Base-by-base conservation (phyloP, 176 grass and related monocot species). In the Alloteropsis semialata region DNA sequence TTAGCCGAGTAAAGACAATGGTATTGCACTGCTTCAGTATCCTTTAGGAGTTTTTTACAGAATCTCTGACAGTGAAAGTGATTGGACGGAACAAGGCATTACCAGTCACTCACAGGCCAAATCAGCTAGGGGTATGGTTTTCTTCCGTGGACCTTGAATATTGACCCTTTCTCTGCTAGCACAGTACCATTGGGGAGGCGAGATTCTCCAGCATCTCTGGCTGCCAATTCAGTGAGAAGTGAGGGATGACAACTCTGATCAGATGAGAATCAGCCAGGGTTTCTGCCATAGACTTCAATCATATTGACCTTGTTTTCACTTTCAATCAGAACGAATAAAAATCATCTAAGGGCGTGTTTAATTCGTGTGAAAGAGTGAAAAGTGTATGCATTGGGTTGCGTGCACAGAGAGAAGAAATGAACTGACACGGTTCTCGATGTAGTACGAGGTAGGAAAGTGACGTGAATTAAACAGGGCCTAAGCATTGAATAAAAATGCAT, bases 21-120 rank as follows among this genome's bases (percentile, higher is more conserved):
- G 41, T 8, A 46, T n/a, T 58, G 56, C 76, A n/a, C 22, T 69
- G 12, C n/a, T 34, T 42, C 25, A 43, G 44, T 72, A 53, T 79
- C 59, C n/a, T n/a, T n/a, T n/a, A n/a, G n/a, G n/a, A n/a, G n/a
- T n/a, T n/a, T n/a, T n/a, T n/a, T n/a, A n/a, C n/a, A n/a, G n/a
- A n/a, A n/a, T n/a, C 66, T 45, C 19, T 36, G 76, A 28, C 19
- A 65, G n/a, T n/a, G 55, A 86, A 65, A 74, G 32, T 43, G 43
- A 86, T 45, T 12, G 33, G 72, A 73, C 22, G 61, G 42, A 79
- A n/a, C 45, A 63, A n/a, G 10, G 74, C 63, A 68, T 77, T 49
- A 57, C 38, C 30, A 58, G 51, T 49, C 65, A 85, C 64, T 37
- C 10, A 18, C 59, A 43, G 18, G 19, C 56, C 72, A 66, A 65